These are phyloP conservation scores for Gaeumannomyces tritici DNA, from an alignment of 2,329 filamentous ascomycete genomes.

Conservation along the genomic window DNA sequence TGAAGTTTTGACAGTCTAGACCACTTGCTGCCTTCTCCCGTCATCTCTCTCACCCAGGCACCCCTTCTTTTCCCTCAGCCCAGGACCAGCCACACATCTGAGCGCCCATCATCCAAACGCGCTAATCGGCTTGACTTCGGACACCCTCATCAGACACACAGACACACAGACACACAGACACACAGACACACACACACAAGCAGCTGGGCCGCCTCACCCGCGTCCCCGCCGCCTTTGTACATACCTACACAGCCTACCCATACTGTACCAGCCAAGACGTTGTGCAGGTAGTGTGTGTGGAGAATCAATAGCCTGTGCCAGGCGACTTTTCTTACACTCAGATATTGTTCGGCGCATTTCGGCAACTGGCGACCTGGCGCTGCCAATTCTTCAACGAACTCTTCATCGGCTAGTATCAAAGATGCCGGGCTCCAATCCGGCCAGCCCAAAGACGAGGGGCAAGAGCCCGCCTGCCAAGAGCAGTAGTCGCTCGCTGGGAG, in stretches of 20 bases:
- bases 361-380: constrained; percentile 5
- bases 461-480: not conserved
- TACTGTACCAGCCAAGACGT: not conserved
- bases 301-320: not conserved
- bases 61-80: not conserved
- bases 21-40: not conserved
- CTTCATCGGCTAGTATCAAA: constrained; percentile 4
- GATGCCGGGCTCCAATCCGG: constrained; percentile 4
- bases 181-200: not conserved
- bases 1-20: not conserved
- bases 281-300: not conserved
- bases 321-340: not conserved
- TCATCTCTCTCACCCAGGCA: not conserved
- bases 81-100: not conserved
- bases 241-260: not conserved
- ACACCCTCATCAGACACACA: not conserved
- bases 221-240: not conserved
- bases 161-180: no score
- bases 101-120: not conserved
- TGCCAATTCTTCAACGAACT: constrained; percentile 3
- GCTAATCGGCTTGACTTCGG: not conserved
- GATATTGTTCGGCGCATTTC: not conserved
- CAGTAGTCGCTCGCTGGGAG: not conserved
- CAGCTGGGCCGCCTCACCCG: not conserved
- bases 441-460: not conserved